Evolutionary conservation across 1,284 basidiomycete species (phyloP), one percentile per base, ranked within the genome.

Genomic region (Malassezia equina): DNA sequence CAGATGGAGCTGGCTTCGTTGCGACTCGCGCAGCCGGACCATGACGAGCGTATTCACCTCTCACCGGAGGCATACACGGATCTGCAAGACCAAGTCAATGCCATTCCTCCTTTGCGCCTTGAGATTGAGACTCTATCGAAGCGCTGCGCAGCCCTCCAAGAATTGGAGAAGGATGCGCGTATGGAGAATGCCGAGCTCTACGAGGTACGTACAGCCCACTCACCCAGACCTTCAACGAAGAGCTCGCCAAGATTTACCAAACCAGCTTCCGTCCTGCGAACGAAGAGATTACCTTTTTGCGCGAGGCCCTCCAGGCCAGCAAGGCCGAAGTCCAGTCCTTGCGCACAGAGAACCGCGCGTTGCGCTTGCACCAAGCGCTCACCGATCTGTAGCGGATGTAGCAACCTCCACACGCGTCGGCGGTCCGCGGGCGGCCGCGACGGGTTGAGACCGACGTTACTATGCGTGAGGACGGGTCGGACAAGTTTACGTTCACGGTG

Each of bases 111-210:
- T 9, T 47, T 59, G 17, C 52, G 47, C 19, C 31, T 56, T 27
- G 55, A 67, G 47, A 19, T 73, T 5, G 51, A 63, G 25, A 61
- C 54, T 15, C 52, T 71, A 11, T 54, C 52, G 28, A 56, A 67
- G 29, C 65, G 65, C 39, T 66, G 65, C 50, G 64, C 63, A 28
- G 47, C 67, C n/a, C 47, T 73, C 19, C 60, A 61, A 11, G 63
- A 63, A 24, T 58, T 73, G 24, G 71, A 74, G 52, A 52, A 62
- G 23, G 70, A 73, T 44, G 67, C 63, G 3, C 62, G 69, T 2
- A 44, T 70, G 32, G 72, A 74, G 51, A 71, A 74, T 47, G 66
- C 70, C 13, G 69, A 67, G 57, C 55, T 73, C n/a, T 68, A 73
- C 58, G 61, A 65, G 44, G 60, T 61, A 33, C 40, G 43, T 45